Base-by-base conservation (phyloP, 371 early-diverging fungal genomes). In the Syncephalastrum racemosum region DNA sequence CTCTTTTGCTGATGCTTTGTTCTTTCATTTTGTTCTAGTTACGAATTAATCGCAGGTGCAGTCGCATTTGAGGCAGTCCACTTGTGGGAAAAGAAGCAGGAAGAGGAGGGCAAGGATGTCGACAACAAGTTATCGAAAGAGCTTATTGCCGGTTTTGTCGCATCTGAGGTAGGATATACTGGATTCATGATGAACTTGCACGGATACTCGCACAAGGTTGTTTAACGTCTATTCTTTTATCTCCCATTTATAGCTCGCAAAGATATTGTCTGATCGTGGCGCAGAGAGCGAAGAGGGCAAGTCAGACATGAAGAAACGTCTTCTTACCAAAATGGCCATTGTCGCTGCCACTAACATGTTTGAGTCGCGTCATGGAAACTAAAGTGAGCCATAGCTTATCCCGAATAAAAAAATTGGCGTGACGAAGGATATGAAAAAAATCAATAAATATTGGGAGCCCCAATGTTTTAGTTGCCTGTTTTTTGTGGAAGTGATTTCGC, bases 41-140 rank as follows among this genome's bases (percentile, higher is more conserved):
- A 82, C 46, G 79, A 85, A 57, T 51, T 85, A 23, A 69, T 85
- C 51, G 85, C 81, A 31, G 85, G 81, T 46, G 85, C 85, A 24
- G 85, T 78, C 44, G 83, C 79, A n/a, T 82, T 76, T 40, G 79
- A 79, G 25, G 85, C 85, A 22, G 75, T 81, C 44, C 74, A 70
- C 51, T 31, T 62, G n/a, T 71, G 70, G 59, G 82, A 83, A 59
- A 59, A 66, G 24, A 59, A 68, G 41, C 60, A 73, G 53, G 70
- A 73, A 53, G 66, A 59, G 31, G 53, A 67, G 4, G 72, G 75
- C 27, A 51, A 75, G 50, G 65, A 60, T 8, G 74, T 67, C 46
- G 63, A 59, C 31, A 77, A 79, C 56, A 62, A 66, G 18, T 45
- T 72, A 2, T 69, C 77, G 47, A 85, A 85, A 64, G 70, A 82